Percentiles rank a stretch among this genome's conserved stretches.
These are phyloP conservation scores for Nakataea oryzae DNA, from an alignment of 2,329 filamentous ascomycete genomes.

Conservation along the genomic window DNA sequence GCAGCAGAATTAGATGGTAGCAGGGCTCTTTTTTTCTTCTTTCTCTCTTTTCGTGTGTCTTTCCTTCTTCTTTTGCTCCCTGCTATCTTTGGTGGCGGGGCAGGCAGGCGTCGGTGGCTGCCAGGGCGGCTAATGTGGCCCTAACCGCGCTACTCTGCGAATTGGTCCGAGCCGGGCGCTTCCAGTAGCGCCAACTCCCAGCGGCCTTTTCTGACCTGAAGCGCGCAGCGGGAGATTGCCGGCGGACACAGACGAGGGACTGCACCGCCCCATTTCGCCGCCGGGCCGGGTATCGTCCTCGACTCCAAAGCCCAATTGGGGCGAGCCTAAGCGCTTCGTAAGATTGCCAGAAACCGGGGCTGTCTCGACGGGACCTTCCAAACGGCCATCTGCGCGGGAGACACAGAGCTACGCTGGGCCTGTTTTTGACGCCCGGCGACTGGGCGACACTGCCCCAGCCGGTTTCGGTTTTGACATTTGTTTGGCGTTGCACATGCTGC, in stretches of 20 bases:
- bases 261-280: neutral
- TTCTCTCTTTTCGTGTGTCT: no score
- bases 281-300: neutral
- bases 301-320: neutral
- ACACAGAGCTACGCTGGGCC: no score
- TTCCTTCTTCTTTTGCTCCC: no score
- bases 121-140: neutral
- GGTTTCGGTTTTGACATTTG: neutral
- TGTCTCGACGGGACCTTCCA: neutral
- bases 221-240: neutral
- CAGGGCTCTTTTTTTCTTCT: no score
- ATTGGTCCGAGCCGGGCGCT: neutral
- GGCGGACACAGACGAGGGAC: neutral
- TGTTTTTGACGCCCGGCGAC: neutral
- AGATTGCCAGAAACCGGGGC: neutral
- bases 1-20: no score
- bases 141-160: neutral
- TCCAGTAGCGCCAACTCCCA: neutral
- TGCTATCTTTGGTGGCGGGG: neutral
- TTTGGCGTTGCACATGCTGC: neutral
- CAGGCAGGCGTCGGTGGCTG: neutral
- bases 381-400: neutral
- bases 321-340: neutral
- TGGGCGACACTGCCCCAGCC: neutral
- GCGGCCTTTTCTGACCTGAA: neutral